Percentiles rank a stretch among this genome's conserved stretches.
Conservation (phyloP, 2,329 filamentous ascomycete genomes). For the Claviceps pazoutovae region DNA sequence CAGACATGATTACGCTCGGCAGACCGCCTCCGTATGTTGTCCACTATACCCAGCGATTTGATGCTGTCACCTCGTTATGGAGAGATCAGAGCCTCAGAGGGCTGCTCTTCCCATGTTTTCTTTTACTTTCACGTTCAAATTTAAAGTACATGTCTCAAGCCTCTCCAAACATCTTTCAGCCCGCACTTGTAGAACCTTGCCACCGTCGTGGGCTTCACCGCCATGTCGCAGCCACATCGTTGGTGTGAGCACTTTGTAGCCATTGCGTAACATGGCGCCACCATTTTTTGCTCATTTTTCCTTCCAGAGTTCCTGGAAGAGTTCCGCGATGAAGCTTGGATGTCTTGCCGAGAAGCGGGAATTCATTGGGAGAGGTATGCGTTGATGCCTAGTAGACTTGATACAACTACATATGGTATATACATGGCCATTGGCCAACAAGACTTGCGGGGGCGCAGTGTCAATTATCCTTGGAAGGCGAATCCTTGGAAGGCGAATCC, state of each 20-base stretch:
- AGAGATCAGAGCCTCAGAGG: background rate
- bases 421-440: background rate
- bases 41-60: background rate
- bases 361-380: no score
- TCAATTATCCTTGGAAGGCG: background rate
- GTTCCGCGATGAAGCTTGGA: background rate
- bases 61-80: background rate
- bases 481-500: background rate
- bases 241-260: background rate
- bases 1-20: background rate
- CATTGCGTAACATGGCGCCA: background rate
- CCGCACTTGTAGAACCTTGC: background rate
- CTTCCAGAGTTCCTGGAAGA: background rate
- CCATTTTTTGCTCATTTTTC: background rate
- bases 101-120: background rate
- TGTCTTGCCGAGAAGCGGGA: no score
- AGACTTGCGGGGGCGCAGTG: no score
- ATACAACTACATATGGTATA: background rate
- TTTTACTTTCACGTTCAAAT: background rate
- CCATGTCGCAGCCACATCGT: background rate
- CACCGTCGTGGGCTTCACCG: background rate
- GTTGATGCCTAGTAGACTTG: no score
- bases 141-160: background rate
- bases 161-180: background rate
- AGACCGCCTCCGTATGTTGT: background rate